phyloP scores from a whole-genome alignment of 768 basidiomycete species.

The Xerocomellus dryophilus region DNA sequence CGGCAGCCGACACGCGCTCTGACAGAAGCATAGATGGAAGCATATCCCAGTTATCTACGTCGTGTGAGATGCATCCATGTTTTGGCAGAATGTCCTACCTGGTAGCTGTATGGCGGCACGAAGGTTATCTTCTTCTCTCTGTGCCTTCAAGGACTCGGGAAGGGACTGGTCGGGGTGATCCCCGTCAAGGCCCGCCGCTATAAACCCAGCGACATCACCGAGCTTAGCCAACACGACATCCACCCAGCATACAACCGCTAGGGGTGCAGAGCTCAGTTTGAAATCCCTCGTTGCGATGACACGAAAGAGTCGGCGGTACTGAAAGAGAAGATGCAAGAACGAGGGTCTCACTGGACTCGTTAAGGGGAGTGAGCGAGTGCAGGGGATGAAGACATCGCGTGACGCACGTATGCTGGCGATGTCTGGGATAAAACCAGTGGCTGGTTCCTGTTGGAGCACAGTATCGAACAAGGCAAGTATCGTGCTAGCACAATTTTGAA shows the following conservation, averaged over 20 bases:
- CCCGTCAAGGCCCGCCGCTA: constrained; percentile 28
- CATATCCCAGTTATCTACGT: constrained; percentile 52
- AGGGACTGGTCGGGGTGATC: constrained; percentile 12
- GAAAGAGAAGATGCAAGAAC: constrained; percentile 44
- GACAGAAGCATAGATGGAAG: constrained; percentile 47
- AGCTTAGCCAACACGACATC: constrained; percentile 59
- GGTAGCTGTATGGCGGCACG: constrained; percentile 69
- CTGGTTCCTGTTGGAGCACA: constrained; percentile 13
- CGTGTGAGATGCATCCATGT: constrained; percentile 10
- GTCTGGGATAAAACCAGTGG: constrained; percentile 7
- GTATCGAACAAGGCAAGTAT: constrained; percentile 33
- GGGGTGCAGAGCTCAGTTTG: constrained; percentile 18
- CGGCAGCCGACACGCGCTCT: constrained; percentile 52
- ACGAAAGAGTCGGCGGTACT: constrained; percentile 49
- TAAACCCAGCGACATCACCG: constrained; percentile 34
- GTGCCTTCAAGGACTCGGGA: constrained; percentile 34
- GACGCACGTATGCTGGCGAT: constrained; percentile 23
- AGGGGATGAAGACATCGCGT: background rate
- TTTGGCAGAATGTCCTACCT: constrained; percentile 35
- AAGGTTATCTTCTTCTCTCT: constrained; percentile 49
- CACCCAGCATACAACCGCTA: constrained; percentile 58
- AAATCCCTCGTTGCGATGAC: constrained; percentile 37
- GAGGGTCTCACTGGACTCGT: constrained; percentile 28
- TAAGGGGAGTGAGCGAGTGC: constrained; percentile 7
- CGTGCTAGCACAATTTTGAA: constrained; percentile 34